Percentiles rank a stretch among this genome's conserved stretches.
phyloP scores from a whole-genome alignment of 2,329 filamentous ascomycete species.

The Hypoxylon sp. region DNA sequence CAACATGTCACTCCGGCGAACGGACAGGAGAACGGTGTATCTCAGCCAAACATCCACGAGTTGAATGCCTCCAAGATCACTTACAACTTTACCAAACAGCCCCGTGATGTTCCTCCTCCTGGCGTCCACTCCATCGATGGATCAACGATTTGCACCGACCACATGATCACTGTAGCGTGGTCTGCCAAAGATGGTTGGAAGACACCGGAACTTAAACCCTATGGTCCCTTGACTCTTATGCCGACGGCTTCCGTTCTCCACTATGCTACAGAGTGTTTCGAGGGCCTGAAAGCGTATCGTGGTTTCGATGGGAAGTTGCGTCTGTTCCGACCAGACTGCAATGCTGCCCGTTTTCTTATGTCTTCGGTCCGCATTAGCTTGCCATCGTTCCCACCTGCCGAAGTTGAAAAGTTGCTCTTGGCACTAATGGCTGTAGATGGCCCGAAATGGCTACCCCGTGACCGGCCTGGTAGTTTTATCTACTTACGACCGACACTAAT shows the following conservation, averaged over 20 bases:
- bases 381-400: conserved; percentile 73
- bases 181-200: conserved; percentile 73
- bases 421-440: conserved; percentile 80
- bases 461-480: conserved; percentile 78
- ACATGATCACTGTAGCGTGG: conserved; percentile 84
- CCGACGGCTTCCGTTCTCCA: conserved; percentile 79
- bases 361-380: conserved; percentile 72
- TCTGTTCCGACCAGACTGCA: conserved; percentile 76
- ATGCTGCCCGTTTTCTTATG: conserved; percentile 69
- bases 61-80: conserved; percentile 75
- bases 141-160: conserved; percentile 79
- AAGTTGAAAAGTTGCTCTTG: conserved; percentile 75
- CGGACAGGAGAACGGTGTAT: conserved; percentile 52
- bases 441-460: conserved; percentile 82
- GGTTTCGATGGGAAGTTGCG: conserved; percentile 76
- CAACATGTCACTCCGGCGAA: conserved; percentile 48
- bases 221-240: conserved; percentile 75
- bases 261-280: conserved; percentile 84
- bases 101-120: conserved; percentile 50
- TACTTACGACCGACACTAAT: conserved; percentile 93
- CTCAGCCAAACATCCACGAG: conserved; percentile 67
- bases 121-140: conserved; percentile 57
- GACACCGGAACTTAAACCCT: conserved; percentile 75
- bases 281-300: conserved; percentile 80
- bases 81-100: conserved; percentile 60